Evolutionary conservation across 148 eudicot genomes (phyloP), one percentile per base, ranked within the genome.

Genomic region (Chenopodium berlandieri): DNA sequence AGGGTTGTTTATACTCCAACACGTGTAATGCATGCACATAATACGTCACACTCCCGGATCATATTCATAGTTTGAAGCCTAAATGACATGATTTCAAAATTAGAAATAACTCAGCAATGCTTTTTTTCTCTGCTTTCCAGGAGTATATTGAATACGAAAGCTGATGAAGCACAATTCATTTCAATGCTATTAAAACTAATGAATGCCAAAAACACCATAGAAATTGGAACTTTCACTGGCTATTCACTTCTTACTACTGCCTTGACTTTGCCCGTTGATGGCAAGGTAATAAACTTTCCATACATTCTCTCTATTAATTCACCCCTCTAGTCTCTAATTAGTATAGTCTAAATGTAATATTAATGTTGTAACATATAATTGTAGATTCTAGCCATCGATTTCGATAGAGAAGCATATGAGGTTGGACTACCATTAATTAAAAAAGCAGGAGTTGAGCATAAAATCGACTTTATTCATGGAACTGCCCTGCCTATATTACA

Each of bases 401-500:
- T 7, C 1, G 58, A 83, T 25, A 71, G 22, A 76, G 84, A 88
- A 73, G 85, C 86, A 3, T 88, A 77, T 56, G 86, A 88, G 60
- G 75, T 77, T 56, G 90, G 90, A n/a, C 40, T 85, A 14, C 86
- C 86, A 3, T 75, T 64, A 60, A 83, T 85, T 0, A 58, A 67
- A 67, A 86, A 86, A 62, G 86, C 88, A 0, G 88, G 87, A 46
- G 83, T 86, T 67, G 83, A 84, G 60, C 79, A 85, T 48, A 88
- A 88, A 84, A 84, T 88, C 54, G 78, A 82, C 12, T 88, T 82
- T 72, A 46, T 86, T 67, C 44, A 86, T 14, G 84, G 81, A 54
- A 12, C 54, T n/a, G 84, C 77, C 70, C 1, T 30, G 44, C 58
- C 83, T 1, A 17, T 40, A 23, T 22, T 88, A 27, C 73, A 75